These are phyloP conservation scores for Yamadazyma diddensiae DNA, from an alignment of 1,139 yeast species.

Conservation along the genomic window DNA sequence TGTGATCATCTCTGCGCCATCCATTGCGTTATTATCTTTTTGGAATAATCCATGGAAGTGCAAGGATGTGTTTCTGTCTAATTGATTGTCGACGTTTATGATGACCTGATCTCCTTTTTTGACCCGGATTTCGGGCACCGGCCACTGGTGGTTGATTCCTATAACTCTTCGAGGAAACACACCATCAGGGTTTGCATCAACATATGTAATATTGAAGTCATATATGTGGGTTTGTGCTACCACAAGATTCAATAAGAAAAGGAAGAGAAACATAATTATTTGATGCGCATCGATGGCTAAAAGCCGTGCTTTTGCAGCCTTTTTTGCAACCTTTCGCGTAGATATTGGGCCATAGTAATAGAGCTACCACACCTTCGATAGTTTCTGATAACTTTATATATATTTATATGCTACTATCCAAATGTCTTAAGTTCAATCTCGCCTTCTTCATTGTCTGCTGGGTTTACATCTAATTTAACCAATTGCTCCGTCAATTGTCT, in stretches of 20 bases:
- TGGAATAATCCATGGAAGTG: conserved; percentile 95
- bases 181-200: conserved; percentile 76
- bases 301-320: no score
- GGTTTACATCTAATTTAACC: conserved; percentile 23
- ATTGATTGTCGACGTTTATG: conserved; percentile 66
- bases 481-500: conserved; percentile 39
- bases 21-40: conserved; percentile 68
- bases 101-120: conserved; percentile 74
- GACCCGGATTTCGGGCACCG: conserved; percentile 75
- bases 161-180: conserved; percentile 59
- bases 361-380: no score
- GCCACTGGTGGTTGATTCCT: conserved; percentile 82
- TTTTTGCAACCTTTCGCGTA: no score
- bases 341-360: no score
- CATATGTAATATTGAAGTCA: conserved; percentile 77
- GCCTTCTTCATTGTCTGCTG: conserved; percentile 15
- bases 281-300: no score
- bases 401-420: no score
- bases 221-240: conserved; percentile 58
- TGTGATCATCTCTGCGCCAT: conserved; percentile 82
- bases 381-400: no score
- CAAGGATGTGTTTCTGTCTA: conserved; percentile 68
- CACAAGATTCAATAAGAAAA: background rate
- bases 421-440: conserved; percentile 37
- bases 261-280: no score